These are phyloP conservation scores for Kazachstania kunashirensis DNA, from an alignment of 805 yeast species.

Conservation along the genomic window DNA sequence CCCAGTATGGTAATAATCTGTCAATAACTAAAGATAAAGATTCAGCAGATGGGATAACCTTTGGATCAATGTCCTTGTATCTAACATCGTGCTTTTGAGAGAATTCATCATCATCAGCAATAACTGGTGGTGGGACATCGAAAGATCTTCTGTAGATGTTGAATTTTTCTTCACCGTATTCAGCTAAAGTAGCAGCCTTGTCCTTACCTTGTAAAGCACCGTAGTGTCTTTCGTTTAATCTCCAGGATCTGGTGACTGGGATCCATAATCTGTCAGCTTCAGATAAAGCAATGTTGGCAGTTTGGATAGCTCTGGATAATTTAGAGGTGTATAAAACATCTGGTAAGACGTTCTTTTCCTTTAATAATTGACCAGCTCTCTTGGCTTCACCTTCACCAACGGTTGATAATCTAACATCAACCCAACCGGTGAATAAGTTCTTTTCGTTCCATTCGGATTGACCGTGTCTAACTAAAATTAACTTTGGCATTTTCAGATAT, in stretches of 20 bases:
- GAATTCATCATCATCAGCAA: slow-evolving; percentile 67
- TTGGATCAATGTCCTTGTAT: slow-evolving; percentile 75
- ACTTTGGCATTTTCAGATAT: slow-evolving; percentile 40
- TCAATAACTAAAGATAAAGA: slow-evolving; percentile 90
- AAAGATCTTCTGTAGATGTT: slow-evolving; percentile 95
- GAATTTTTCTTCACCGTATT: slow-evolving; percentile 87
- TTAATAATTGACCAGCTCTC: slow-evolving; percentile 86
- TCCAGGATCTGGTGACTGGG: slow-evolving; percentile 92
- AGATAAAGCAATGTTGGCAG: slow-evolving; percentile 90
- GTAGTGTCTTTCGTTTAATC: slow-evolving; percentile 97
- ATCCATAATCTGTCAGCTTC: slow-evolving; percentile 82
- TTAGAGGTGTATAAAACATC: slow-evolving; percentile 86
- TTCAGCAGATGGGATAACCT: slow-evolving; percentile 86
- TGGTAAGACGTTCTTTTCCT: slow-evolving; percentile 76
- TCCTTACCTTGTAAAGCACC: slow-evolving; percentile 98
- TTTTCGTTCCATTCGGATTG: slow-evolving; percentile 98
- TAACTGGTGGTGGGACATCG: slow-evolving; percentile 91
- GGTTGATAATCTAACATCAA: slow-evolving; percentile 78
- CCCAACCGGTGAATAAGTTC: slow-evolving; percentile 99
- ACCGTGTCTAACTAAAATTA: slow-evolving; percentile 95
- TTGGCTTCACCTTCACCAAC: slow-evolving; percentile 84
- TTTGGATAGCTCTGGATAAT: slow-evolving; percentile 90
- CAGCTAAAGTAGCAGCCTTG: slow-evolving; percentile 84
- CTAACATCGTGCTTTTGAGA: slow-evolving; percentile 81
- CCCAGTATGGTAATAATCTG: slow-evolving; percentile 95